These are phyloP conservation scores for Stenocarpella maydis DNA, from an alignment of 2,329 filamentous ascomycete species.

Conservation along the genomic window DNA sequence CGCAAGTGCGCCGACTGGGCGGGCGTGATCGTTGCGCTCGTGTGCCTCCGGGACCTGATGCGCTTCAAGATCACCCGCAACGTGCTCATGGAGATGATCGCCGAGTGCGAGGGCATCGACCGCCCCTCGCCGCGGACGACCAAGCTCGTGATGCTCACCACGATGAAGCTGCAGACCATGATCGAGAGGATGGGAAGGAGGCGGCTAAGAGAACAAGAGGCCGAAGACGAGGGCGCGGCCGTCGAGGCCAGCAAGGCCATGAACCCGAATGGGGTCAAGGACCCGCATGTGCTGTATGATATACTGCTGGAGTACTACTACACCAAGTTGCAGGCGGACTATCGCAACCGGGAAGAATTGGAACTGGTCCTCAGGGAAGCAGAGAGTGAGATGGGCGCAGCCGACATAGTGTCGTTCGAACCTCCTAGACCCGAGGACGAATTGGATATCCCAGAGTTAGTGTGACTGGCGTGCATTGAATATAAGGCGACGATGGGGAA, in stretches of 20 bases:
- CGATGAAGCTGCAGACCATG: slow-evolving; percentile 29
- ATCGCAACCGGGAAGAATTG: not conserved
- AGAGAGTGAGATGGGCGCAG: slow-evolving; percentile 29
- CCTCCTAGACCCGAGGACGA: not conserved
- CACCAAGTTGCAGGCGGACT: slow-evolving; percentile 12
- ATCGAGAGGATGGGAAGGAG: slow-evolving; percentile 12
- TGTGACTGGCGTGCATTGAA: not conserved
- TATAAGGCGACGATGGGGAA: not conserved
- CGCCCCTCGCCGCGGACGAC: slow-evolving; percentile 34
- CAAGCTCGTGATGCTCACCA: slow-evolving; percentile 32
- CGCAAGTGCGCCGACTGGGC: slow-evolving; percentile 55
- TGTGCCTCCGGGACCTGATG: slow-evolving; percentile 42
- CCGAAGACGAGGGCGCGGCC: not conserved
- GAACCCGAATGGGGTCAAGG: slow-evolving; percentile 20
- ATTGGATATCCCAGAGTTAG: not conserved
- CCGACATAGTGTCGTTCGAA: not conserved
- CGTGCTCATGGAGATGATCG: slow-evolving; percentile 46
- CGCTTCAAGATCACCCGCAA: slow-evolving; percentile 42
- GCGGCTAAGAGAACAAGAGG: not conserved
- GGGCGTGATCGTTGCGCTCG: slow-evolving; percentile 55
- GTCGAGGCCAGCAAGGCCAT: not conserved
- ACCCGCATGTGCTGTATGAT: slow-evolving; percentile 25
- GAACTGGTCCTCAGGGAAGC: not conserved
- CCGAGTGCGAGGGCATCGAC: slow-evolving; percentile 39
- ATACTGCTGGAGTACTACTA: slow-evolving; percentile 31